A percentile compares a stretch with the other conserved stretches of the same genome.
phyloP scores from a whole-genome alignment of 2,329 filamentous ascomycete genomes.

The Xylaria hypoxylon region DNA sequence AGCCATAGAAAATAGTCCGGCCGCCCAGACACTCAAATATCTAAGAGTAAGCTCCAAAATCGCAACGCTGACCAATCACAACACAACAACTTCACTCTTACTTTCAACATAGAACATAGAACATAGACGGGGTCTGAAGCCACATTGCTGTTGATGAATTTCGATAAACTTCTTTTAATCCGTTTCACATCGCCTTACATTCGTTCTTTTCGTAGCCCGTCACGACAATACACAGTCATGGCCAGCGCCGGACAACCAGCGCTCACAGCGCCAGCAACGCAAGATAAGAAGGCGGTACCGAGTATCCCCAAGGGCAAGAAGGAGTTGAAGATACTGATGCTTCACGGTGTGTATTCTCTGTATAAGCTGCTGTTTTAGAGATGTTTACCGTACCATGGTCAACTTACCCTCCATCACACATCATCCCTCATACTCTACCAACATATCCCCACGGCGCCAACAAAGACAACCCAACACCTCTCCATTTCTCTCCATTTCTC shows the following conservation, averaged over 20 bases:
- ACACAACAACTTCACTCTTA: slow-evolving; percentile 13
- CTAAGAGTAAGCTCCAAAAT: neutral
- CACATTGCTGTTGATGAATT: slow-evolving; percentile 18
- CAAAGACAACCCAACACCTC: neutral
- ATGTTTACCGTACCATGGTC: neutral
- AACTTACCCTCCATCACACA: neutral
- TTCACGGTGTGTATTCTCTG: slow-evolving; percentile 68
- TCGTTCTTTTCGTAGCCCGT: slow-evolving; percentile 1
- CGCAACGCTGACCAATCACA: slow-evolving; percentile 28
- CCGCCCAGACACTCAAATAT: neutral
- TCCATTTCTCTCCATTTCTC: neutral
- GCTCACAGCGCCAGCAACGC: slow-evolving; percentile 28
- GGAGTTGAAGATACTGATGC: slow-evolving; percentile 77
- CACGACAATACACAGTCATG: slow-evolving; percentile 35
- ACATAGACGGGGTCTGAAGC: neutral
- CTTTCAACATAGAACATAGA: slow-evolving; percentile 20
- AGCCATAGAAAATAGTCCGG: slow-evolving; percentile 2
- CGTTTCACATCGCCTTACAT: slow-evolving; percentile 8
- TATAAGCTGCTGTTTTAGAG: neutral
- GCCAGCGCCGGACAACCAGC: slow-evolving; percentile 40
- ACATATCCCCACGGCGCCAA: neutral
- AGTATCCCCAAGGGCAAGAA: slow-evolving; percentile 57
- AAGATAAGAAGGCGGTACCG: slow-evolving; percentile 45
- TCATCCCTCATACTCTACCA: slow-evolving; percentile 16
- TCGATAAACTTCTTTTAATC: slow-evolving; percentile 11